Evolutionary conservation across 495 filamentous ascomycete species (phyloP).

Genomic region (Cairneyella variabilis): DNA sequence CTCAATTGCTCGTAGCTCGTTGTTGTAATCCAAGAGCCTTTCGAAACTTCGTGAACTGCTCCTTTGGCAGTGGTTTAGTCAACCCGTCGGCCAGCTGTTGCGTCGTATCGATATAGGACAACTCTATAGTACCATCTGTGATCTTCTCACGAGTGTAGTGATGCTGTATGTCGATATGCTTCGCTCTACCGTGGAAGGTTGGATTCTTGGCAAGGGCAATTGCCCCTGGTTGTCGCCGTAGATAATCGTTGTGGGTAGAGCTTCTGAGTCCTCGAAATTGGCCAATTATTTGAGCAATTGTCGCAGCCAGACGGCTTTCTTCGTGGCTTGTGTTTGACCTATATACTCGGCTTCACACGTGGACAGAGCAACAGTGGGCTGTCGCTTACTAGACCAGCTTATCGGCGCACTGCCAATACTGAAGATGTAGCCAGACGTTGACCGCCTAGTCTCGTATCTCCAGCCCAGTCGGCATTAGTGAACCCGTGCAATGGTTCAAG

Average conservation of each 20-base stretch:
- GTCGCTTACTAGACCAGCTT: conserved; percentile 35
- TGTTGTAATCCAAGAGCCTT: too few relatives aligned
- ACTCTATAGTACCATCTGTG: neutral
- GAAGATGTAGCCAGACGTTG: conserved; percentile 35
- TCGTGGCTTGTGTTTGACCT: conserved; percentile 30
- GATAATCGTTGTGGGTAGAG: neutral
- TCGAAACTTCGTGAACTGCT: too few relatives aligned
- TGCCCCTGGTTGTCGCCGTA: neutral
- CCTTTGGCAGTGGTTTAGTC: neutral
- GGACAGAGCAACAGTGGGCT: conserved; percentile 32
- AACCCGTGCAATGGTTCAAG: too few relatives aligned
- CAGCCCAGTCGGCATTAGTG: neutral
- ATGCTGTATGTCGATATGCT: neutral
- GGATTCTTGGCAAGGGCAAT: neutral
- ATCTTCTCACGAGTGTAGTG: neutral
- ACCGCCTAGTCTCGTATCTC: conserved; percentile 4
- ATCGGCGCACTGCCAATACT: conserved; percentile 33
- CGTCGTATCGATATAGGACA: neutral
- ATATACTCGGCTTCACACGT: conserved; percentile 40
- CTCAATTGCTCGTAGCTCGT: too few relatives aligned
- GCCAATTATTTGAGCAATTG: conserved; percentile 16
- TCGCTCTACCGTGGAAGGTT: neutral
- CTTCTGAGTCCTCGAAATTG: neutral
- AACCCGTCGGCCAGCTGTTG: neutral
- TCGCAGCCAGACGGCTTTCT: conserved; percentile 40